Evolutionary conservation across 2,329 filamentous ascomycete species (phyloP).

Genomic region (Ophiostoma piceae): DNA sequence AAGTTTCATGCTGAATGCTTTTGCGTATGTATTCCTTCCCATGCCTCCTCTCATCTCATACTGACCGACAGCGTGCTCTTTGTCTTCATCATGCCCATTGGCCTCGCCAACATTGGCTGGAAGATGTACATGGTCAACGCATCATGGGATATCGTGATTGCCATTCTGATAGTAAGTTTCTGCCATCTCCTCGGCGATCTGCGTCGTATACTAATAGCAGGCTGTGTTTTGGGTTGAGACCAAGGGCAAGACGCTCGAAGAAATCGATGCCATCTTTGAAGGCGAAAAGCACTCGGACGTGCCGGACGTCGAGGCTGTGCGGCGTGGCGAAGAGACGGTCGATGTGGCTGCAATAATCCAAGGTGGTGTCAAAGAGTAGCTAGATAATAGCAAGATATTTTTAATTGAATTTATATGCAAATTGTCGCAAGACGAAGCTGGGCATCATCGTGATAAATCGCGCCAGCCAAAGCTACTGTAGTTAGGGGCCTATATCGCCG

Average conservation of each 20-base stretch:
- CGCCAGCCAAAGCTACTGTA: not conserved
- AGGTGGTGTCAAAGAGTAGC: not conserved
- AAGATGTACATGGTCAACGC: slow-evolving; percentile 46
- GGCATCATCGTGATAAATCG: not conserved
- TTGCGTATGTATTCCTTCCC: slow-evolving; percentile 7
- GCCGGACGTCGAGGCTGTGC: slow-evolving; percentile 31
- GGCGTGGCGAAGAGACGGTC: slow-evolving; percentile 28
- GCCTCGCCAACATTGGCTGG: slow-evolving; percentile 41
- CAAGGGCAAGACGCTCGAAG: slow-evolving; percentile 37
- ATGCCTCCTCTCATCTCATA: slow-evolving; percentile 17
- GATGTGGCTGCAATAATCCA: slow-evolving; percentile 27
- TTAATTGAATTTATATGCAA: not conserved
- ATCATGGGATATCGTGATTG: slow-evolving; percentile 39
- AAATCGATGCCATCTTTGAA: slow-evolving; percentile 37
- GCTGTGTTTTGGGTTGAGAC: slow-evolving; percentile 38
- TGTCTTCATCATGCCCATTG: slow-evolving; percentile 38
- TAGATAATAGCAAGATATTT: not conserved
- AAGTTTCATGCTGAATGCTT: slow-evolving; percentile 25
- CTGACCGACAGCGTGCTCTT: slow-evolving; percentile 20
- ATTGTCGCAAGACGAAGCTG: not conserved
- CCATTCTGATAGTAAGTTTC: slow-evolving; percentile 36
- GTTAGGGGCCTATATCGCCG: not conserved
- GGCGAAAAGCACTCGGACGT: slow-evolving; percentile 34
- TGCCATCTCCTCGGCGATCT: not conserved
- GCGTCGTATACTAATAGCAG: slow-evolving; percentile 25